phyloP scores from a whole-genome alignment of 116 monocot species.

The Thalassia testudinum region DNA sequence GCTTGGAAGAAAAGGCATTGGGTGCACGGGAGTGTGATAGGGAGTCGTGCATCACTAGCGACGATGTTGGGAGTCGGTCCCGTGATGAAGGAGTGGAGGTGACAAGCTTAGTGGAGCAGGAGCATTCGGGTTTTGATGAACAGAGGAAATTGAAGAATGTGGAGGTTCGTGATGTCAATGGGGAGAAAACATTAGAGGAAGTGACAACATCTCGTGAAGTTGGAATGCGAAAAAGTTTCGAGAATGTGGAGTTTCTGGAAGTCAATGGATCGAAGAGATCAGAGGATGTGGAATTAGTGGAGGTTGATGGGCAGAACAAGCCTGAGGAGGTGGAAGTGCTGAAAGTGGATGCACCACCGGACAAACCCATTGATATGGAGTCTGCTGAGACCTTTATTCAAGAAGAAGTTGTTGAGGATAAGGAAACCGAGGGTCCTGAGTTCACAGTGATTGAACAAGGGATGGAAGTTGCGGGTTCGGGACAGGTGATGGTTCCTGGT shows the following conservation, averaged over 20 bases:
- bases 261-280: no score
- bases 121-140: no score
- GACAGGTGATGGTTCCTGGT: background rate
- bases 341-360: background rate
- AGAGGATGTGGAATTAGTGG: background rate
- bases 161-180: no score
- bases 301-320: background rate
- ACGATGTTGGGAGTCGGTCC: no score
- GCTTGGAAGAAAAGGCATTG: no score
- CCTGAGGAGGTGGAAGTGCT: background rate
- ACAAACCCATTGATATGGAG: no score
- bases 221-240: background rate
- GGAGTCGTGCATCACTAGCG: no score
- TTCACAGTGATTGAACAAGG: slow-evolving; percentile 63
- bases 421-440: slow-evolving; percentile 14
- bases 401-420: background rate
- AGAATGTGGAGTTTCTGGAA: no score
- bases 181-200: slow-evolving; percentile 6
- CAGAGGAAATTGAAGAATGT: no score
- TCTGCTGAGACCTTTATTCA: background rate
- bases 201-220: slow-evolving; percentile 1
- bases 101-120: no score
- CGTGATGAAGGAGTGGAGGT: no score
- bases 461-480: slow-evolving; percentile 22
- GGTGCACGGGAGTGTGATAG: no score